These are phyloP conservation scores for Cercospora sojina DNA, from an alignment of 2,329 filamentous ascomycete species.

Conservation along the genomic window DNA sequence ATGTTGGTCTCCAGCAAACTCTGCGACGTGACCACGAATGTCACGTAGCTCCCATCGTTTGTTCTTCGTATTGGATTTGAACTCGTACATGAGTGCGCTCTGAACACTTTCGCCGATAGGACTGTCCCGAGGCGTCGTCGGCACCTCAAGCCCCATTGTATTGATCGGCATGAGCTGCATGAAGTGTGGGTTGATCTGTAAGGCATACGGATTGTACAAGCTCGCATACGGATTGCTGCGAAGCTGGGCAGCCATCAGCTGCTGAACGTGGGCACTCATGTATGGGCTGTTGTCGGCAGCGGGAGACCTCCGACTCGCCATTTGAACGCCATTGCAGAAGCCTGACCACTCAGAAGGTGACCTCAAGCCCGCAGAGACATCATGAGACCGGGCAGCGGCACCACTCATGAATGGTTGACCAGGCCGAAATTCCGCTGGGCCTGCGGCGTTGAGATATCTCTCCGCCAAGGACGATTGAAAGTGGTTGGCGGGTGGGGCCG, in stretches of 20 bases:
- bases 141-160: conserved; percentile 40
- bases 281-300: conserved; percentile 41
- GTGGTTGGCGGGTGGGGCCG: conserved; percentile 31
- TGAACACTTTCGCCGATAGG: conserved; percentile 62
- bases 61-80: conserved; percentile 70
- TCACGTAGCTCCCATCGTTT: conserved; percentile 81
- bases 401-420: conserved; percentile 40
- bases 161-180: conserved; percentile 40
- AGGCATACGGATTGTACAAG: conserved; percentile 38
- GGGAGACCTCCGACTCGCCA: conserved; percentile 19
- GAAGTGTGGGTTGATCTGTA: conserved; percentile 39
- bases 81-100: conserved; percentile 76
- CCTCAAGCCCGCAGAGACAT: conserved; percentile 46
- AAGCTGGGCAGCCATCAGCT: conserved; percentile 41
- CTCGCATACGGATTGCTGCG: conserved; percentile 36
- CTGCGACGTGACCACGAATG: conserved; percentile 82
- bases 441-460: conserved; percentile 23
- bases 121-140: conserved; percentile 52
- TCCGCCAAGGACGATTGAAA: conserved; percentile 18
- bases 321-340: conserved; percentile 15
- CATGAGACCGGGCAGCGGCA: conserved; percentile 40
- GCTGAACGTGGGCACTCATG: conserved; percentile 40
- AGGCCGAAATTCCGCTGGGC: conserved; percentile 24
- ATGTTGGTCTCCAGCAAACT: conserved; percentile 94
- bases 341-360: conserved; percentile 50